Base-by-base conservation (phyloP, 2,329 filamentous ascomycete species). In the Trichoderma atrobrunneum region DNA sequence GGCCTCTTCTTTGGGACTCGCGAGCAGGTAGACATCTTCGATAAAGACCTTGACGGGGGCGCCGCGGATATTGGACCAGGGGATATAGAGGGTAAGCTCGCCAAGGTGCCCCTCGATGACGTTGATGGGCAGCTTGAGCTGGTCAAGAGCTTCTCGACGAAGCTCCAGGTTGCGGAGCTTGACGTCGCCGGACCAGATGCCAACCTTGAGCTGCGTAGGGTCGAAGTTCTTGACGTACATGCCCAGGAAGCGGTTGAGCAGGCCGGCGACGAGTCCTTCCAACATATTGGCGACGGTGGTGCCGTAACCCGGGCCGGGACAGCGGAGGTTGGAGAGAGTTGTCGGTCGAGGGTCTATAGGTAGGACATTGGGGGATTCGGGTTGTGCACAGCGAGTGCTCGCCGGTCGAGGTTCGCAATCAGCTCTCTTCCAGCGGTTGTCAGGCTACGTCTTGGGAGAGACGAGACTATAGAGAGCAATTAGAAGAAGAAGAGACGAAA, bases 211-310 rank as follows among this genome's bases (percentile, higher is more conserved):
- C 85, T 99, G 96, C 79, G 94, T 92, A 70, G 96, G 94, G 83
- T 99, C 96, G 81, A 99, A 99, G 84, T 99, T 98, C 88, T 97
- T 95, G 83, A 99, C 95, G 83, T 99, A 99, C 92, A 98, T 97
- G 88, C 96, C 97, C 89, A 99, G 85, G 84, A 99, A 98, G 86
- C 97, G 93, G 86, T 99, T 99, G 78, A 99, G 91, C 86, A 99
- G 88, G 84, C 95, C 97, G 78, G 96, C 94, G 75, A 98, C 96
- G 77, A 99, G 88, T 77, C 95, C 93, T 88, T 99, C 96, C 85
- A 99, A 90, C 96, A 99, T 99, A 79, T 81, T 87, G 87, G 84
- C 82, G 81, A 82, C 78, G 77, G 79, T 82, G 80, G 80, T 86
- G 90, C 87, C 92, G 89, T 94, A 79, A 92, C 90, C 92, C 92